Conservation (phyloP, 2,329 filamentous ascomycete species). For the Phoma sp. region DNA sequence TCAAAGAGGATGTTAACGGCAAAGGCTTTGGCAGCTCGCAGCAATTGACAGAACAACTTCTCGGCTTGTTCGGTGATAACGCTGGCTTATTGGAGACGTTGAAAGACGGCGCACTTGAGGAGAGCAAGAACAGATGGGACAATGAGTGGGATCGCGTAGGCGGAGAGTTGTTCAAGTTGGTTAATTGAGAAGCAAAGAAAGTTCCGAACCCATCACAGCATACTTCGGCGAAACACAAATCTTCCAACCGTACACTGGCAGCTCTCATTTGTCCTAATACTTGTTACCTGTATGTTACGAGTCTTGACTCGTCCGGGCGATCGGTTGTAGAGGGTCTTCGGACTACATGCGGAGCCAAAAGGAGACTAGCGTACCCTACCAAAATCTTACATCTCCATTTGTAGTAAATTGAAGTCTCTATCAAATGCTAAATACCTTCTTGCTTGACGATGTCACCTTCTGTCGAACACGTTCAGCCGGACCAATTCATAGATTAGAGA, state of each 20-base stretch:
- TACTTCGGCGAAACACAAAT: background rate
- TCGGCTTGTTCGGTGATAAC: constrained; percentile 64
- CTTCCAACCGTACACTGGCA: too few species aligned
- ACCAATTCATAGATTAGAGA: background rate
- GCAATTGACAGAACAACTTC: constrained; percentile 68
- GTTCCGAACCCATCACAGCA: too few species aligned
- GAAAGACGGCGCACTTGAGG: constrained; percentile 71
- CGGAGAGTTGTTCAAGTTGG: constrained; percentile 65
- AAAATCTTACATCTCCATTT: background rate
- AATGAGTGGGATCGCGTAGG: constrained; percentile 90
- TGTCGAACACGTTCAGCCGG: too few species aligned
- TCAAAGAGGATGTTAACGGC: constrained; percentile 85
- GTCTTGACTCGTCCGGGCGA: too few species aligned
- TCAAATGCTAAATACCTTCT: too few species aligned
- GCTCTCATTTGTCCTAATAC: too few species aligned
- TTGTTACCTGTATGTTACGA: too few species aligned
- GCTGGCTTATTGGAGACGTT: constrained; percentile 65
- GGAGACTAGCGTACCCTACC: background rate
- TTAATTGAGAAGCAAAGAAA: background rate
- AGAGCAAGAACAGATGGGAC: constrained; percentile 83
- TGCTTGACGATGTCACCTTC: too few species aligned
- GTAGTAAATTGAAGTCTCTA: too few species aligned
- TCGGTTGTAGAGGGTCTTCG: too few species aligned
- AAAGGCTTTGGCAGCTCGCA: constrained; percentile 77
- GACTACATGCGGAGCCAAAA: background rate